Base-by-base conservation (phyloP, 768 basidiomycete genomes). In the Hygrocybe coccinea region DNA sequence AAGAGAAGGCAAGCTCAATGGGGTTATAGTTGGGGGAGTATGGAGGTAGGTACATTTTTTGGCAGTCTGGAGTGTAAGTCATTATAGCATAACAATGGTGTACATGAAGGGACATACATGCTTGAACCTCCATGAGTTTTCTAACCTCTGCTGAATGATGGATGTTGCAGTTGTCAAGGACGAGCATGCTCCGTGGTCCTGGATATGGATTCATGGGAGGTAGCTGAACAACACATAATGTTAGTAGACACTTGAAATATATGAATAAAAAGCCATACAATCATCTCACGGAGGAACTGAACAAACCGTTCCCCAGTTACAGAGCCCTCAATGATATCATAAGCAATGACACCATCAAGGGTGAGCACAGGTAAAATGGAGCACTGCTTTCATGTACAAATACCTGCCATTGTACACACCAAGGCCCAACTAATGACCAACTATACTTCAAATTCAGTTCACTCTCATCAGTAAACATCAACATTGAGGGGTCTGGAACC, bases 81-180 rank as follows among this genome's bases (percentile, higher is more conserved):
- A 29, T 29, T 19, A 14, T 24, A 35, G n/a, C 5, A 21, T 9
- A 2, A 43, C n/a, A 5, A 36, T 17, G n/a, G 22, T n/a, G 17
- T 14, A 21, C 19, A 54, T 14, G 15, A 14, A 47, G 45, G 29
- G 34, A 55, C 5, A 59, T 59, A 59, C 60, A 1, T 29, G 64
- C 66, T 54, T 67, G 62, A 41, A 51, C 68, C 43, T 62, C 63
- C n/a, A 74, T 65, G n/a, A 74, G 50, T 2, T 50, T 44, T 2
- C 65, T 56, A 15, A 76, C 54, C 0, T 72, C 67, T 22, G 70
- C 65, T 43, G 66, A 64, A 45, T 76, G 70, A 49, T 76, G 74
- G 21, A 76, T 76, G 4, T 60, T 50, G 33, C 72, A 74, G 55
- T 76, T 76, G 59, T 76, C 72, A 21, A 76, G 59, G 1, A 76